Evolutionary conservation across 164 flowering plant species (phyloP), one percentile per base, ranked within the genome.

Genomic region (Umbilicus rupestris): DNA sequence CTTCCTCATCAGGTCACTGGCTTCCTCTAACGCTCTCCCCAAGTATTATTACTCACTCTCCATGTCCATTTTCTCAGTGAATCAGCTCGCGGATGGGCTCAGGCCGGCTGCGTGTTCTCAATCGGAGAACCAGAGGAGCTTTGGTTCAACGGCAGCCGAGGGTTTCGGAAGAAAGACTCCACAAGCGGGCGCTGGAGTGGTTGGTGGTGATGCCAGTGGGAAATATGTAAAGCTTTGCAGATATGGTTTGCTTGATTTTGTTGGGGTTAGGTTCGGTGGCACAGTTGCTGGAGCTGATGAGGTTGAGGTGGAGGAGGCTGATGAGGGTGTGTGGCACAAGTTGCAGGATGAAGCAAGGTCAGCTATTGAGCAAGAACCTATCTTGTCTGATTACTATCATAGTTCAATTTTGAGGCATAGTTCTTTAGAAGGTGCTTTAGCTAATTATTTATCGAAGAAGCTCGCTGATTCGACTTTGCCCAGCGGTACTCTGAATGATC

Each of bases 291-390:
- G 47, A 16, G 47, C 19, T 44, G 19, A 44, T 1, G 85, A 66
- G 44, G 79, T 75, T 68, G 12, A 19, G 22, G 68, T 45, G 29
- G 72, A 64, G 8, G 74, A 46, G 3, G 67, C 59, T 10, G 72
- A 5, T 9, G 85, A 68, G 44, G 80, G 75, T 68, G 12, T 84
- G 7, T 89, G 92, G 92, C 17, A 59, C 30, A 67, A 66, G 44
- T 81, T 89, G 72, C 69, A 66, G 17, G 81, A 81, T 0, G 96
- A 87, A 67, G 90, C 96, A 15, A 68, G 67, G 46, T 72, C 55
- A 0, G 85, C 83, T 63, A 70, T 79, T 12, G 82, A 73, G 3
- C 70, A 73, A 59, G 96, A 89, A 46, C 89, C 96, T 31, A 73
- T 89, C 1, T 69, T 89, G 75, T 81, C 80, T 0, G 72, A 20